phyloP scores from a whole-genome alignment of 352 stramenopile genomes.

The Elongisporangium anandrum region DNA sequence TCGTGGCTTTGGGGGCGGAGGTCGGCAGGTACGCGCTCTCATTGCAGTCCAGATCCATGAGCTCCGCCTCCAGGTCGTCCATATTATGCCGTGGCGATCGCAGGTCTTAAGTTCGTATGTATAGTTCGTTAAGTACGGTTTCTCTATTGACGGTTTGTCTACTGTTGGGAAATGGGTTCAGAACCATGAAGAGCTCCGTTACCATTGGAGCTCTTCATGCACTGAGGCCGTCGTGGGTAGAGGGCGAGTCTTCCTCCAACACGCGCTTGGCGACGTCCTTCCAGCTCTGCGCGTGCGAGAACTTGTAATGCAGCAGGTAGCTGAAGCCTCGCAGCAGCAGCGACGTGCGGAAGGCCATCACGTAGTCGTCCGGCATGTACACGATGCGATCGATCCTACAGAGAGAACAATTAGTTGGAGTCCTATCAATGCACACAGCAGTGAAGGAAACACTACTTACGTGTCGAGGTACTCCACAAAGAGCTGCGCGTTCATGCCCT shows the following conservation, averaged over 20 bases:
- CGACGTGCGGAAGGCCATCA: conserved; percentile 85
- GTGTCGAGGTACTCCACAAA: conserved; percentile 84
- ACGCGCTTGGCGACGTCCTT: conserved; percentile 57
- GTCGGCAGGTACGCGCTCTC: conserved; percentile 49
- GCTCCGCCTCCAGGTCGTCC: conserved; percentile 49
- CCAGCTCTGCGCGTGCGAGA: conserved; percentile 84
- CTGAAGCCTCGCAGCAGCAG: conserved; percentile 83
- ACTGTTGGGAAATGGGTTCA: too few relatives aligned
- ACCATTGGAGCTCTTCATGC: too few relatives aligned
- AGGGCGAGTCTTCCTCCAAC: conserved; percentile 37
- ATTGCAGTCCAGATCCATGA: conserved; percentile 62
- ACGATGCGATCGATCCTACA: conserved; percentile 74
- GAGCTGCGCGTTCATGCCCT: conserved; percentile 82
- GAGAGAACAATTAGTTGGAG: background rate
- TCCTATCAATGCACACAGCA: background rate
- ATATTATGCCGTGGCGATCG: background rate
- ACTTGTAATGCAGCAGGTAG: conserved; percentile 82
- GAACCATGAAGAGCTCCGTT: too few relatives aligned
- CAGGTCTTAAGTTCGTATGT: too few relatives aligned
- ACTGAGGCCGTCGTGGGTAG: background rate
- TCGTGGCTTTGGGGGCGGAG: conserved; percentile 4
- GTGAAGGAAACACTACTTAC: conserved; percentile 24
- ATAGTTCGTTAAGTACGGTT: too few relatives aligned
- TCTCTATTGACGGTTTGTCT: too few relatives aligned
- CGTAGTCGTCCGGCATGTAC: conserved; percentile 81